Evolutionary conservation across 2,329 filamentous ascomycete species (phyloP), one percentile per base, ranked within the genome.

Genomic region (Monosporascus ibericus): DNA sequence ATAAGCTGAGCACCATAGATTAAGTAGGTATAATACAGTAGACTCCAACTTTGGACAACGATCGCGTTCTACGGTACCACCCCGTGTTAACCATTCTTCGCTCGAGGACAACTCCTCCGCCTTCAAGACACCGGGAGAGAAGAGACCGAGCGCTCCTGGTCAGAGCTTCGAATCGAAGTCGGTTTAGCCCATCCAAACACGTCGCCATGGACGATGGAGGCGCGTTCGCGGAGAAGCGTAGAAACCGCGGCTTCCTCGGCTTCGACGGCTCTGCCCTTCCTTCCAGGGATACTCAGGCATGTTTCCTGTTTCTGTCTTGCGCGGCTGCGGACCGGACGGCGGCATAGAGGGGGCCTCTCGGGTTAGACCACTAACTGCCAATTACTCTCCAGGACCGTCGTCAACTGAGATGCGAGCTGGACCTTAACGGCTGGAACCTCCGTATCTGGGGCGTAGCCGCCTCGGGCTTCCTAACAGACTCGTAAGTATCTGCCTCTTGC

Each of bases 381-480:
- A 44, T 48, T 37, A 30, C 44, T 55, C 25, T 15, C 44, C 57
- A 79, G 75, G 76, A 79, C 62, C 76, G 77, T 48, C 70, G 72
- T 52, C 77, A 79, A 58, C 59, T 80, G 37, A 73, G 76, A 53
- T 79, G 78, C 60, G 76, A 79, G 59, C 71, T 80, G 37, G 76
- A 80, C 55, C 66, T 80, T 18, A 80, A 80, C 60, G 74, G 75
- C 1, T 80, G 76, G 76, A 80, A 79, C 60, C 63, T 79, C 48
- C 71, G 77, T 42, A 79, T 79, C 44, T 79, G 76, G 76, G 76
- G 73, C 3, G 76, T 80, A 30, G 75, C 76, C n/a, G 77, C 77
- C 46, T 79, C 77, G 0, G 77, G 77, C 8, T 80, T 79, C 55
- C 66, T 80, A 22, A 79, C 77, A 34, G 77, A 79, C 57, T 79